Evolutionary conservation across 352 stramenopile species (phyloP), one percentile per base, ranked within the genome.

Genomic region (Blastocystis hominis): DNA sequence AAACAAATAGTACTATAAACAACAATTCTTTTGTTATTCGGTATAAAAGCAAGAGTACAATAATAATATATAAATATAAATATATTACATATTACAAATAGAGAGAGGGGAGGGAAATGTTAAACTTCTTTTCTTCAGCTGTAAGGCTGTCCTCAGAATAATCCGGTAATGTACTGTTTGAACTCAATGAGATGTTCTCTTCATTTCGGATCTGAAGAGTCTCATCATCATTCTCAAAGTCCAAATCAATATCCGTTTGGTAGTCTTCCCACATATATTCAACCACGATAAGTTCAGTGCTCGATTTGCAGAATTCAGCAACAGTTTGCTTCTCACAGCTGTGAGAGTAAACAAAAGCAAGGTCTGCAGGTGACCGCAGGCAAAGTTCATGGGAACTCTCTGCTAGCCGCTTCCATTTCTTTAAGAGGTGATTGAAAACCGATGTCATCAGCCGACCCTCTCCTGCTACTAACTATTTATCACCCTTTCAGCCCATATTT

Each of bases 261-360:
- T 44, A 77, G 30, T 46, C n/a, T 34, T 77, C 40, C 66, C 66
- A 77, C 34, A 55, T 40, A 50, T 77, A 77, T 40, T 77, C n/a
- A 53, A 77, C 9, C 9, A 77, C n/a, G 20, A 77, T 36, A 13
- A 77, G 24, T 15, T 77, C 66, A 44, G 5, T 40, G 24, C 15
- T 15, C 9, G 30, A 24, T n/a, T 44, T 54, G 40, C 50, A 77
- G 20, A 77, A 13, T 34, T 77, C 38, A 30, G 40, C 38, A 54
- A 77, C 50, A 55, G 7, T 24, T 56, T 55, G 24, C 7, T 50
- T 20, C 0, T 24, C n/a, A 55, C 66, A 77, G 17, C 10, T 77
- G 46, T 77, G 66, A 0, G 42, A 3, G 54, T 77, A 77, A 20
- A 61, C 7, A 20, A 17, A 44, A 15, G 38, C 17, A 55, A 24